These are phyloP conservation scores for Tephrocybe rancida DNA, from an alignment of 768 basidiomycete species.

Conservation along the genomic window DNA sequence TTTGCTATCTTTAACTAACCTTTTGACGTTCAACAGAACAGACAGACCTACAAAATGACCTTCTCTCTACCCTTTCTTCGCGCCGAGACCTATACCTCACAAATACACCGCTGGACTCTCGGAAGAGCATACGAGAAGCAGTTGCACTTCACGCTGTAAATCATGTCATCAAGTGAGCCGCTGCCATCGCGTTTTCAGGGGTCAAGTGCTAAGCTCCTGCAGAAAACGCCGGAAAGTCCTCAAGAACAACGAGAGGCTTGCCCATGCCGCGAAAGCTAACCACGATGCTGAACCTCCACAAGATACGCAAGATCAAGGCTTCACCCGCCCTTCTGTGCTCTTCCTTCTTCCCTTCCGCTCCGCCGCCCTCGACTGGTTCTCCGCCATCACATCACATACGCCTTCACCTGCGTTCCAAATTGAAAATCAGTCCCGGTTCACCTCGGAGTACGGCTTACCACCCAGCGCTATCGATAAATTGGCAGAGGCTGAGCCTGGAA, in stretches of 20 bases:
- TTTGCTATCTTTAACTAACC: neutral
- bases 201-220: slow-evolving; percentile 3
- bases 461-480: slow-evolving; percentile 81
- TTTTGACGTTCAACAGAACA: slow-evolving; percentile 36
- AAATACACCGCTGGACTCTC: slow-evolving; percentile 63
- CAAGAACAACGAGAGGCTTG: slow-evolving; percentile 93
- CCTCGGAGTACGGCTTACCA: slow-evolving; percentile 82
- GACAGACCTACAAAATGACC: slow-evolving; percentile 60
- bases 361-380: slow-evolving; percentile 80
- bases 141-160: slow-evolving; percentile 82
- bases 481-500: slow-evolving; percentile 67
- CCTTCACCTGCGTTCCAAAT: slow-evolving; percentile 76
- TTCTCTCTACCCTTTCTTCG: slow-evolving; percentile 65
- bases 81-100: slow-evolving; percentile 81
- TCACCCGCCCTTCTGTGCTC: slow-evolving; percentile 93
- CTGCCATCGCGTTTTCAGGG: neutral
- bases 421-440: slow-evolving; percentile 85
- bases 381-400: slow-evolving; percentile 76
- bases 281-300: slow-evolving; percentile 58
- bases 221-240: slow-evolving; percentile 91
- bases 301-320: slow-evolving; percentile 94
- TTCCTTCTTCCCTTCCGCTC: slow-evolving; percentile 94
- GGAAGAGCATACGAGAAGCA: slow-evolving; percentile 64
- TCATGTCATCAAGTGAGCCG: slow-evolving; percentile 83
- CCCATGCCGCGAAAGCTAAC: slow-evolving; percentile 63